phyloP scores from a whole-genome alignment of 2,329 filamentous ascomycete species.

The Colletotrichum liriopes region DNA sequence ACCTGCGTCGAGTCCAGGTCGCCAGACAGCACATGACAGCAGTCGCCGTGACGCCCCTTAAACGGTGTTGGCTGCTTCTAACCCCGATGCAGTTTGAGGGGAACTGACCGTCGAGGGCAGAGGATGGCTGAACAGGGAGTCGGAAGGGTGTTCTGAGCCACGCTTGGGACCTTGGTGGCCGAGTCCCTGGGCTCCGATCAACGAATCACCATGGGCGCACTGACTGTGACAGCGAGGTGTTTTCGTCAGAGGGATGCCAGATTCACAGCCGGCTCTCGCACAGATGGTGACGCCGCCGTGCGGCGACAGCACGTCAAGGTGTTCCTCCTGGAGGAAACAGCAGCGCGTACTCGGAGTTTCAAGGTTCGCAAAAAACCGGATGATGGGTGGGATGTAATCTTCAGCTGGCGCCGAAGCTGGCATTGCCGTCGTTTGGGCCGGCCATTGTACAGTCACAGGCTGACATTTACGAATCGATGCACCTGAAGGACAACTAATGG shows the following conservation, averaged over 20 bases:
- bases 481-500: slow-evolving; percentile 5
- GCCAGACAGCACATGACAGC: background rate
- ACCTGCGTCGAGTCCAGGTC: slow-evolving; percentile 14
- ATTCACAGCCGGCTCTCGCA: slow-evolving; percentile 24
- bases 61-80: slow-evolving; percentile 19
- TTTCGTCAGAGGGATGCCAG: slow-evolving; percentile 27
- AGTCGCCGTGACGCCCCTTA: slow-evolving; percentile 5
- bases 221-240: slow-evolving; percentile 1
- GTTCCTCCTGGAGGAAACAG: slow-evolving; percentile 2
- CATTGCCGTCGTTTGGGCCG: slow-evolving; percentile 15
- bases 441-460: background rate
- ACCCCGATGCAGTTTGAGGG: slow-evolving; percentile 1
- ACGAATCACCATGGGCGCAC: slow-evolving; percentile 24
- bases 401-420: slow-evolving; percentile 14
- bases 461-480: slow-evolving; percentile 9
- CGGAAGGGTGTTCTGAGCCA: slow-evolving; percentile 19
- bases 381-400: slow-evolving; percentile 19
- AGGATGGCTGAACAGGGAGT: slow-evolving; percentile 27
- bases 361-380: slow-evolving; percentile 18
- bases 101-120: background rate
- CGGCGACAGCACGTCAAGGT: slow-evolving; percentile 26
- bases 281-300: slow-evolving; percentile 18
- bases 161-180: background rate
- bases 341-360: slow-evolving; percentile 28
- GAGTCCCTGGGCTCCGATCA: slow-evolving; percentile 3